Evolutionary conservation across 345 rosid genomes (phyloP).

Genomic region (Eucalyptus regnans): DNA sequence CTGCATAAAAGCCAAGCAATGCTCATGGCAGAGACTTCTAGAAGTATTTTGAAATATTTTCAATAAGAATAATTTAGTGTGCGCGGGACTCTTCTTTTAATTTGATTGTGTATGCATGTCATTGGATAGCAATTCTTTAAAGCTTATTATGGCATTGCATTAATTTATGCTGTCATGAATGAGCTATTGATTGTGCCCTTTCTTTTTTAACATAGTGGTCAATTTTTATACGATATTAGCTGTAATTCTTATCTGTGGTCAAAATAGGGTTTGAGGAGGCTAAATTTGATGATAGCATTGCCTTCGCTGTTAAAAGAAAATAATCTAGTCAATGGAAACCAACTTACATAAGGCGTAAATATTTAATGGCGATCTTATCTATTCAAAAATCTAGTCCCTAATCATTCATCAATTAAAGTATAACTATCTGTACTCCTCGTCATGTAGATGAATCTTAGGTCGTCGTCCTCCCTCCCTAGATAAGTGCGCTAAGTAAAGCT

Average conservation of each 20-base stretch:
- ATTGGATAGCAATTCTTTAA: neutral
- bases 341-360: neutral
- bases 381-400: neutral
- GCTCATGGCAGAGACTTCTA: neutral
- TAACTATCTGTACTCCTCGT: neutral
- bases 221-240: neutral
- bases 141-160: neutral
- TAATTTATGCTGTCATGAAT: neutral
- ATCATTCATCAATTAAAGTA: neutral
- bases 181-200: neutral
- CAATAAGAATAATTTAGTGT: neutral
- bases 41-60: neutral
- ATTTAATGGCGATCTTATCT: neutral
- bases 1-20: neutral
- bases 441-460: neutral
- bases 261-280: neutral
- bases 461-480: neutral
- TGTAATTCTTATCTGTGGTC: neutral
- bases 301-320: neutral
- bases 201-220: neutral
- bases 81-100: neutral
- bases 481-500: neutral
- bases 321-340: neutral
- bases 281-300: neutral
- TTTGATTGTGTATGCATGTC: neutral